Base-by-base conservation (phyloP, 2,329 filamentous ascomycete genomes). In the Pyrenophora seminiperda region DNA sequence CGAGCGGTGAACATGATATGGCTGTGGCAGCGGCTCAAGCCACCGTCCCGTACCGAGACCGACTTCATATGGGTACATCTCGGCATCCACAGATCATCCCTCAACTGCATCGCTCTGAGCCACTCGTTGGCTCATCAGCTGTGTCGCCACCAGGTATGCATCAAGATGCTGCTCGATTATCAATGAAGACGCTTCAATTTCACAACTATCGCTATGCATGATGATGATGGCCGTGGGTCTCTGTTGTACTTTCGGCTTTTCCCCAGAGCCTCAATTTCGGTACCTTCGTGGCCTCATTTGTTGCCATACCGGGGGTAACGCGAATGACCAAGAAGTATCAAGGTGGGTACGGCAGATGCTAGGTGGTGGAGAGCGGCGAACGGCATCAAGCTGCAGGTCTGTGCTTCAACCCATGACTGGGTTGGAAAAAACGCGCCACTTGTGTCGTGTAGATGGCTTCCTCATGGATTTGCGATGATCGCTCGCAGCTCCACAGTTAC, bases 1-100 rank as follows among this genome's bases (percentile, higher is more conserved):
- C n/a, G 3, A 29, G 7, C 15, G 7, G 15, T 5, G n/a, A 15
- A 18, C 7, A 15, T n/a, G 30, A 22, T 31, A 20, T 47, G 38
- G 42, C 31, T 15, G 38, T 41, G 18, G 27, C 37, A 46, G 40
- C 46, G 46, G 44, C 29, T 45, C 27, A 36, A 51, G 36, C 38
- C 37, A 54, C 40, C 43, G 41, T 41, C 18, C 53, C 53, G 53
- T 56, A 54, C 40, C 53, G 53, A 44, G 41, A 18, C 40, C 18
- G 30, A 36, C 22, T 22, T 53, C 34, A 49, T 39, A 46, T 45
- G 29, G 44, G 38, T 46, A 53, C 44, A 46, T 45, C 15, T 9
- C 27, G 15, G 31, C 44, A 38, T 19, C 47, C 43, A 44, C 32
- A 48, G 32, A 46, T 46, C 38, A 7, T 40, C 38, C 39, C 24